Evolutionary conservation across 306 rosid species (phyloP), one percentile per base, ranked within the genome.

Genomic region (Crataegus laevigata): DNA sequence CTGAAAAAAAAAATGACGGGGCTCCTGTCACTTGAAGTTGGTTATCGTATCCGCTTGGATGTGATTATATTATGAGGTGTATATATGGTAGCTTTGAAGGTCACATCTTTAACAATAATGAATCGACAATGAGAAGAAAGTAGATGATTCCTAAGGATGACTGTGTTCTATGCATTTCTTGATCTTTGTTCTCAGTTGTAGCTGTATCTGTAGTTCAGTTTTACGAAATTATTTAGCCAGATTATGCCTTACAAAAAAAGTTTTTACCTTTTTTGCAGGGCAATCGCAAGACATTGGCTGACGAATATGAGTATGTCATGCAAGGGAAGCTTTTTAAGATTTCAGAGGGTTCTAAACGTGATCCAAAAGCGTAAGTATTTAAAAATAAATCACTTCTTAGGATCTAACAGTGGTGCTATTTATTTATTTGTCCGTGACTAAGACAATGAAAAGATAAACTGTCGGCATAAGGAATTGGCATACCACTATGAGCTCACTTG

Each of bases 261-360:
- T 54, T n/a, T n/a, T 36, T 57, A 28, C 28, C 8, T 25, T 10
- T 72, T 74, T 73, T 42, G 36, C 83, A 92, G 89, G 89, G 85
- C 32, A 89, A 83, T 79, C 87, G 94, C 66, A 87, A 88, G 87
- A 87, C 93, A 8, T 82, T 94, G 61, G 98, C 97, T 0, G 96
- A 94, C 73, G 88, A 85, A 79, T 94, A 88, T 78, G 98, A 94
- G 72, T 91, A 94, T 30, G 94, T 94, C 72, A 94, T 94, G 94
- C 91, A 90, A 58, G 98, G 97, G 75, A 91, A 94, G 90, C 93
- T 94, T 24, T 94, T 69, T 71, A 83, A 87, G 78, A 85, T 94
- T 50, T 66, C 98, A 19, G 97, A 94, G 45, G 92, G 90, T 71
- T 86, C 94, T 12, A 93, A 86, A 28, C 92, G 83, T 63, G 93